Evolutionary conservation across 257 asterid genomes (phyloP), one percentile per base, ranked within the genome.

Genomic region (Plantago elongata): DNA sequence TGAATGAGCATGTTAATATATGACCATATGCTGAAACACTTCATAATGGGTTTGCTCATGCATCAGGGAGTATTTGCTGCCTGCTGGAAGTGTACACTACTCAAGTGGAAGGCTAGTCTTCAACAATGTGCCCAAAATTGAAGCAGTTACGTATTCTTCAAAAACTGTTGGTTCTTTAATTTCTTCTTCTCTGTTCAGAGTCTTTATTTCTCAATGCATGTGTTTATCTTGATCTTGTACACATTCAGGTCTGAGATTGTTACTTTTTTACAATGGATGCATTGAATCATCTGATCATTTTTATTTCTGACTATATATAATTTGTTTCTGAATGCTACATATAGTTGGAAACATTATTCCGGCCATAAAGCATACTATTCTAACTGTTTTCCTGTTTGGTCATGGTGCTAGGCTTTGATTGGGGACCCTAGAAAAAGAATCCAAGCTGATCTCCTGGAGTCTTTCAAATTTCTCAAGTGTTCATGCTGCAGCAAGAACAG

Each of bases 361-460:
- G 27, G 27, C 42, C 50, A 29, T 54, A 11, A 47, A 34, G 37
- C 43, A 18, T 43, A 42, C 47, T 62, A 47, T 52, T 55, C 4
- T 46, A 50, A 51, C 52, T 63, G 6, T 14, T 54, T 61, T 54
- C 51, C 63, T 54, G 52, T 63, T 71, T 42, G 45, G 62, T 71
- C 60, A 43, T 74, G 52, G 44, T 51, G 2, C 30, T 67, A 92
- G 97, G 98, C 94, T 45, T 80, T 93, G 89, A 72, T 80, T 58
- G 99, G 99, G 63, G 96, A 93, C 69, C 99, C 99, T 38, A 81
- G 99, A 69, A 87, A 88, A 87, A 82, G 90, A 81, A 81, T 89
- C 62, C 99, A 93, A 68, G 61, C 78, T 48, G 99, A 93, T 76
- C 96, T 93, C 54, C 56, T 89, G 67, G 95, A 93, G 69, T 87